Evolutionary conservation across 768 basidiomycete genomes (phyloP).

Genomic region (Lactarius evosmus): DNA sequence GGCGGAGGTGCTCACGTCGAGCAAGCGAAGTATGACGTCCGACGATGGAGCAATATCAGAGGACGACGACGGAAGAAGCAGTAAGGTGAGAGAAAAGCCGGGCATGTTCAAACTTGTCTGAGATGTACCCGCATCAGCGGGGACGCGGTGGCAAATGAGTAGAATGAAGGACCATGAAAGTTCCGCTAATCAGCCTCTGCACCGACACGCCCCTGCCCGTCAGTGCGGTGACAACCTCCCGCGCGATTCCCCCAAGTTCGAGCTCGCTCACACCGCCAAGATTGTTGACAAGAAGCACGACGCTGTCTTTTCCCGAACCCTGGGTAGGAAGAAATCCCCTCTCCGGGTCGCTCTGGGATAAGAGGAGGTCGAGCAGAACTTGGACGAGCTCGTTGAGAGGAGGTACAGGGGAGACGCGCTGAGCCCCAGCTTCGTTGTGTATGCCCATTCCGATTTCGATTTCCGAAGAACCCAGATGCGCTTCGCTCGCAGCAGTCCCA

Average conservation of each 20-base stretch:
- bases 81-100: conserved; percentile 81
- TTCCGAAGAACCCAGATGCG: conserved; percentile 56
- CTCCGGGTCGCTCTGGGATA: conserved; percentile 69
- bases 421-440: conserved; percentile 83
- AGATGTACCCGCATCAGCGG: conserved; percentile 2
- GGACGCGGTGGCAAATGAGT: neutral
- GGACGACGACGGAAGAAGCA: conserved; percentile 59
- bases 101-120: conserved; percentile 93
- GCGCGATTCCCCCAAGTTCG: conserved; percentile 67
- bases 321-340: conserved; percentile 73
- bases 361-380: conserved; percentile 67
- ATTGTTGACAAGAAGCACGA: conserved; percentile 84
- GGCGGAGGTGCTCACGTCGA: conserved; percentile 63
- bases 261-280: conserved; percentile 83
- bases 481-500: conserved; percentile 59
- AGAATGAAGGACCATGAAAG: conserved; percentile 68
- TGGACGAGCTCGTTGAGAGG: conserved; percentile 65
- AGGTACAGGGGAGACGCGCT: conserved; percentile 66
- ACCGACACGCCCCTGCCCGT: conserved; percentile 54
- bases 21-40: conserved; percentile 54
- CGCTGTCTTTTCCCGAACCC: conserved; percentile 57
- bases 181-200: conserved; percentile 67
- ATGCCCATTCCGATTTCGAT: conserved; percentile 91
- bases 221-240: conserved; percentile 56
- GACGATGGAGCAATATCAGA: conserved; percentile 40